phyloP scores from a whole-genome alignment of 192 early-diverging fungal genomes.

The Haplosporangium gracile region DNA sequence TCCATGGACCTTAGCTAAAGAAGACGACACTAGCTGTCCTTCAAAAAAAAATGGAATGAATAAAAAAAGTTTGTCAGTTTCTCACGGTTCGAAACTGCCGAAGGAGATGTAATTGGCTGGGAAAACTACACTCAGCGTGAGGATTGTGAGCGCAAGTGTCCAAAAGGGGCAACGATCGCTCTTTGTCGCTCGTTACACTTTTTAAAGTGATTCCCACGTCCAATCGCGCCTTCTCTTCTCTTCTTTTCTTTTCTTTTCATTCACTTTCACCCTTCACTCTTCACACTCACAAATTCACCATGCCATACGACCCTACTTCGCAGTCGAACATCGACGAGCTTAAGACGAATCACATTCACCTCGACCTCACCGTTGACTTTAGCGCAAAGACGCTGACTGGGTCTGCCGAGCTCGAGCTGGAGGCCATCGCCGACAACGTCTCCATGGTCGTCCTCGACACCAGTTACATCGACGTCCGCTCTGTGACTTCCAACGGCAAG shows the following conservation, averaged over 20 bases:
- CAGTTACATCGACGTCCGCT: slow-evolving; percentile 67
- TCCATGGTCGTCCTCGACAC: slow-evolving; percentile 79
- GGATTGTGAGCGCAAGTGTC: neutral
- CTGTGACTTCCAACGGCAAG: slow-evolving; percentile 25
- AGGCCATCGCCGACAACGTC: slow-evolving; percentile 64
- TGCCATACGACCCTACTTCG: slow-evolving; percentile 82
- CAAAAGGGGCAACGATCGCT: neutral
- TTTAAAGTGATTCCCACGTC: neutral
- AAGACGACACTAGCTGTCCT: neutral
- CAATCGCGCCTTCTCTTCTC: neutral
- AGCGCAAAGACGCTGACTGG: slow-evolving; percentile 73
- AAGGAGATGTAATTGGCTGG: neutral
- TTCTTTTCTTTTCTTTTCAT: neutral
- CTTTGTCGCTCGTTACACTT: neutral
- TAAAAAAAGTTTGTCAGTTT: neutral
- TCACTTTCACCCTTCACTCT: neutral
- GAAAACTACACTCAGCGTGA: neutral
- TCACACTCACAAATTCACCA: slow-evolving; percentile 2
- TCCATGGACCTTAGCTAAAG: slow-evolving; percentile 52
- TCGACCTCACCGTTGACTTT: slow-evolving; percentile 86
- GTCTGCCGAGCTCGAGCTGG: slow-evolving; percentile 71
- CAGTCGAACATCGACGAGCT: slow-evolving; percentile 83
- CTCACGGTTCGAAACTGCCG: neutral
- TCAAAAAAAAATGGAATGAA: neutral
- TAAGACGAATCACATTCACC: slow-evolving; percentile 77